These are phyloP conservation scores for Huiozyma sinensis DNA, from an alignment of 805 yeast species.

Conservation along the genomic window DNA sequence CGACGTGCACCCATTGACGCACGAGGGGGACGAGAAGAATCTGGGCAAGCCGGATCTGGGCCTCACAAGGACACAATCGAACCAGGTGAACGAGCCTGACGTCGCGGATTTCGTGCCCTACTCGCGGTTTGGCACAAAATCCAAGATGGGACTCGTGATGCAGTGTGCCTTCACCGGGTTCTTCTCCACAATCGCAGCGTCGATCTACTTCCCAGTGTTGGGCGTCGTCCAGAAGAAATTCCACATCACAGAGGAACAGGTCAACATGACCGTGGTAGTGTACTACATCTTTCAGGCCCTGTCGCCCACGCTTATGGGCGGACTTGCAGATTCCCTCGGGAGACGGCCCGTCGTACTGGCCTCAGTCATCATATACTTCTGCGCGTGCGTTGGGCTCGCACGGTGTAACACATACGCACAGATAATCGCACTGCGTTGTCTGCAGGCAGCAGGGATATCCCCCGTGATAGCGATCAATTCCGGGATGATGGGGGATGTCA, in stretches of 20 bases:
- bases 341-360: constrained; percentile 55
- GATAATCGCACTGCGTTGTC: constrained; percentile 53
- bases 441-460: constrained; percentile 72
- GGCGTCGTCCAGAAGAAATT: constrained; percentile 47
- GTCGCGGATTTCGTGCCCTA: constrained; percentile 24
- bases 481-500: constrained; percentile 67
- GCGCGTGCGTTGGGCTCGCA: constrained; percentile 59
- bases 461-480: constrained; percentile 62
- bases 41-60: not conserved
- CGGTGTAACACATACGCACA: constrained; percentile 45
- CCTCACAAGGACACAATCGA: constrained; percentile 3
- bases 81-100: constrained; percentile 6
- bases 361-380: constrained; percentile 46
- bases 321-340: constrained; percentile 60
- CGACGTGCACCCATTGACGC: too few species aligned
- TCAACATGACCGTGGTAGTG: constrained; percentile 65
- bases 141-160: constrained; percentile 32
- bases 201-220: constrained; percentile 74
- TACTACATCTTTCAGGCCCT: constrained; percentile 70
- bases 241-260: constrained; percentile 42
- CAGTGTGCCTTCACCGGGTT: constrained; percentile 40
- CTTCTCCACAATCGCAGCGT: constrained; percentile 62
- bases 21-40: not conserved
- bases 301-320: constrained; percentile 58
- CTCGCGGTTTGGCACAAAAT: constrained; percentile 35